Percentiles rank a stretch among this genome's conserved stretches.
Conservation (phyloP, 2,329 filamentous ascomycete genomes). For the Didymella pinodella region DNA sequence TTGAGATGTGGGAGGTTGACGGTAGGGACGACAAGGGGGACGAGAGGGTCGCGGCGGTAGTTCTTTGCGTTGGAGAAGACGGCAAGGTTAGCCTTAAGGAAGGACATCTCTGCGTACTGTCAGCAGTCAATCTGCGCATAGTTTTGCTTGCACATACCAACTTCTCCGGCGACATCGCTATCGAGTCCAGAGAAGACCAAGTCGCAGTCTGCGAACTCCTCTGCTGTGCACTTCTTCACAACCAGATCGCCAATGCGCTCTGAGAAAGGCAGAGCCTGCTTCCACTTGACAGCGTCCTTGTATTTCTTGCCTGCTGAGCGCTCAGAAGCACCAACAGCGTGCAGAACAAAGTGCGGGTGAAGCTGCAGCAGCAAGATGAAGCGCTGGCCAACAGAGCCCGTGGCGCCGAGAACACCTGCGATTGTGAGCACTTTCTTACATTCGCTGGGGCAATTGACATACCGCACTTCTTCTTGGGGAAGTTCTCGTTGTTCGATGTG, state of each 20-base stretch:
- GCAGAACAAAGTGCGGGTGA: conserved; percentile 85
- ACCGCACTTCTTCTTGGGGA: conserved; percentile 64
- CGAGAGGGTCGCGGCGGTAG: conserved; percentile 87
- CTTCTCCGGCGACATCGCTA: conserved; percentile 88
- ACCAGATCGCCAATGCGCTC: conserved; percentile 77
- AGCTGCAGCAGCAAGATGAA: conserved; percentile 91
- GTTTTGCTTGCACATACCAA: conserved; percentile 66
- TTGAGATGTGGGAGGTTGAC: conserved; percentile 90
- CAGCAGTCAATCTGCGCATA: neutral
- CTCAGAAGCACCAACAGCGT: conserved; percentile 88
- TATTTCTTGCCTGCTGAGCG: conserved; percentile 93
- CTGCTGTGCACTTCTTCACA: conserved; percentile 83
- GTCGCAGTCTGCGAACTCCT: conserved; percentile 88
- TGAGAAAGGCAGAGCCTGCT: conserved; percentile 85
- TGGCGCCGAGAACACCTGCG: conserved; percentile 79
- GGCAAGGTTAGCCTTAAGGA: conserved; percentile 84
- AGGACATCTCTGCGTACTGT: conserved; percentile 73
- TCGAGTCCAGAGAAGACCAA: conserved; percentile 93
- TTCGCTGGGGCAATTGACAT: conserved; percentile 50
- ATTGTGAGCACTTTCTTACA: conserved; percentile 17
- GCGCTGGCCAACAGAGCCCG: conserved; percentile 92
- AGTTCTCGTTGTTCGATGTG: conserved; percentile 49
- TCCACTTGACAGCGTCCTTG: conserved; percentile 93
- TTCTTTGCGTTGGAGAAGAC: conserved; percentile 99
- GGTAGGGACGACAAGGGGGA: conserved; percentile 92